These are phyloP conservation scores for Rhytidiadelphus loreus DNA, from an alignment of 225 moss, liverwort and hornwort species.

Conservation along the genomic window DNA sequence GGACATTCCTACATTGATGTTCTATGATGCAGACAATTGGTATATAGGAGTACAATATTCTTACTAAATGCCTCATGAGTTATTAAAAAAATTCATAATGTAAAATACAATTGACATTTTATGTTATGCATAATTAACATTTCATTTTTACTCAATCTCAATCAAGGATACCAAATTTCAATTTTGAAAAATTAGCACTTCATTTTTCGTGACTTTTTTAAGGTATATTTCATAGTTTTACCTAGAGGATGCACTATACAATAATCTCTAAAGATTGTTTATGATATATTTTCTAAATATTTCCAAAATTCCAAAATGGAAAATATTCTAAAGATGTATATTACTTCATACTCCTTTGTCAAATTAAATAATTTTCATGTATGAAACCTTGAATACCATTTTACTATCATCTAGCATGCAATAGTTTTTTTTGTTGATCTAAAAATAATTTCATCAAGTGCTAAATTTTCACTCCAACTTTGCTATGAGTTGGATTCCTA, in stretches of 20 bases:
- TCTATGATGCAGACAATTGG: background rate
- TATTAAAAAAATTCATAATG: background rate
- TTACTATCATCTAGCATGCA: background rate
- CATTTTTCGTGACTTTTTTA: background rate
- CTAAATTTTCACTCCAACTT: background rate
- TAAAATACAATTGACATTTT: background rate
- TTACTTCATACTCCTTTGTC: too few relatives aligned
- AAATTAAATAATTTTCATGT: background rate
- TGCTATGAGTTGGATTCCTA: background rate
- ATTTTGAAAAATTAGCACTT: background rate
- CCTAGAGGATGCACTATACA: fast-evolving
- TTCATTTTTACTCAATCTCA: background rate
- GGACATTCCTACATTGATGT: background rate
- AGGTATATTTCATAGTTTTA: background rate
- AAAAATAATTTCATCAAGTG: background rate
- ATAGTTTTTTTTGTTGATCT: background rate
- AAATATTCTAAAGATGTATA: too few relatives aligned
- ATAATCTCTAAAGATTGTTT: background rate
- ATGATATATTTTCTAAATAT: background rate
- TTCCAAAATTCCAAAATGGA: background rate
- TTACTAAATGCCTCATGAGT: background rate
- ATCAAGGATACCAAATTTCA: background rate
- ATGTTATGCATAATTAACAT: background rate
- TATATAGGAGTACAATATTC: background rate
- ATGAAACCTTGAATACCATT: background rate